A percentile compares a stretch with the other conserved stretches of the same genome.
Conservation (phyloP, 2,329 filamentous ascomycete species). For the Apiospora arundinis region DNA sequence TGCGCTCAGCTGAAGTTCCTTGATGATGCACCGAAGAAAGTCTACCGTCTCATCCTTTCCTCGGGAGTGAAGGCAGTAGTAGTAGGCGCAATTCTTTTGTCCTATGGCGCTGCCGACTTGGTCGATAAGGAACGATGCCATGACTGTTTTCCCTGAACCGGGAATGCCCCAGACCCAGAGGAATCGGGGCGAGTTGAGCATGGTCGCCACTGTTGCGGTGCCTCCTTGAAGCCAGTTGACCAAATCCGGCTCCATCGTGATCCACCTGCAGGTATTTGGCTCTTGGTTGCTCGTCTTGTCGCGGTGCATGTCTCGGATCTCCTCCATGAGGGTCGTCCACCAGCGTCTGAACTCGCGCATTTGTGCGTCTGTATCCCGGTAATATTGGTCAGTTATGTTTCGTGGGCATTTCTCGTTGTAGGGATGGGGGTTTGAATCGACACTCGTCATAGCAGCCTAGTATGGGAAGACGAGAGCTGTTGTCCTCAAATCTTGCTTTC, state of each 20-base stretch:
- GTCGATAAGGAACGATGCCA: conserved; percentile 38
- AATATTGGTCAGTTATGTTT: not conserved
- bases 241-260: not conserved
- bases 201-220: not conserved
- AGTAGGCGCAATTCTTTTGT: conserved; percentile 34
- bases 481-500: not conserved
- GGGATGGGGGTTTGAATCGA: not conserved
- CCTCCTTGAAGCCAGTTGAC: not conserved
- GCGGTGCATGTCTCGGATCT: conserved; percentile 14
- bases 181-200: conserved; percentile 19
- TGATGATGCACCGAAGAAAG: conserved; percentile 36
- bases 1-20: conserved; percentile 33
- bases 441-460: not conserved
- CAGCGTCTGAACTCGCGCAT: not conserved
- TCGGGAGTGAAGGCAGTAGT: conserved; percentile 40
- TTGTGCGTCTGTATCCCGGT: not conserved
- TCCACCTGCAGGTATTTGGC: conserved; percentile 20
- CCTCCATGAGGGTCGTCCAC: not conserved
- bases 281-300: conserved; percentile 9
- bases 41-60: conserved; percentile 36
- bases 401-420: not conserved
- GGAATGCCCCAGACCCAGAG: conserved; percentile 33
- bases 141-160: conserved; percentile 38
- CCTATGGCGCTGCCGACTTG: conserved; percentile 27
- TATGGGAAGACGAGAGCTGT: not conserved